Conservation (phyloP, 441 rosid genomes). For the Arabidopsis lyrata region DNA sequence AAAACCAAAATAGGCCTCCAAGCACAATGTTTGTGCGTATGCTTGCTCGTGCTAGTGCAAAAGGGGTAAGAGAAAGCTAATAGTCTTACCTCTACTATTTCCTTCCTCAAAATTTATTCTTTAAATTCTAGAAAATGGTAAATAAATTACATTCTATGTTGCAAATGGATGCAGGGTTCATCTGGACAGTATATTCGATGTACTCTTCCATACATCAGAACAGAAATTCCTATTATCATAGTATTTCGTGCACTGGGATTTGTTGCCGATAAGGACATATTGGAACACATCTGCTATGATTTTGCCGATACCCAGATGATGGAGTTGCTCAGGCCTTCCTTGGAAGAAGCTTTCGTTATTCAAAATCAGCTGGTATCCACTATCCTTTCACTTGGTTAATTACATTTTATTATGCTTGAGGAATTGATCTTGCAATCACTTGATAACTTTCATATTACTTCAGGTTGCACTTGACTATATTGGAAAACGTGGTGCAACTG, state of each 20-base stretch:
- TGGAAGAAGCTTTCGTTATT: slow-evolving; percentile 98
- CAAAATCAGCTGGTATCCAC: slow-evolving; percentile 89
- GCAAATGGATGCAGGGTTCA: slow-evolving; percentile 72
- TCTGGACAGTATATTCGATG: slow-evolving; percentile 94
- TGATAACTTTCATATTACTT: slow-evolving; percentile 35
- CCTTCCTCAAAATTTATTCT: slow-evolving; percentile 1
- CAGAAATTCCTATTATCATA: slow-evolving; percentile 94
- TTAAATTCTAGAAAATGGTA: slow-evolving; percentile 8
- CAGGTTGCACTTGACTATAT: slow-evolving; percentile 98
- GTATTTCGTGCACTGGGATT: slow-evolving; percentile 97
- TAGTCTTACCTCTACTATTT: slow-evolving; percentile 2
- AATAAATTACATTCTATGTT: slow-evolving; percentile 17
- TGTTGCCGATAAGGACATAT: slow-evolving; percentile 95
- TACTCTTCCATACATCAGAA: slow-evolving; percentile 94
- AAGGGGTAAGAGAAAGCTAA: slow-evolving; percentile 69
- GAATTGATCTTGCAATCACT: slow-evolving; percentile 15
- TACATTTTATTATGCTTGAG: background rate
- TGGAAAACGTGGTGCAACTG: slow-evolving; percentile 95
- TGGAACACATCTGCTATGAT: slow-evolving; percentile 93
- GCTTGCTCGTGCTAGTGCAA: slow-evolving; percentile 93
- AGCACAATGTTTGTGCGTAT: slow-evolving; percentile 97
- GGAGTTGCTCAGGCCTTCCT: slow-evolving; percentile 96
- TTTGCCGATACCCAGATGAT: slow-evolving; percentile 94
- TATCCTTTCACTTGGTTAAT: slow-evolving; percentile 18
- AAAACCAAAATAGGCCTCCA: slow-evolving; percentile 91